phyloP scores from a whole-genome alignment of 306 rosid genomes.

The Quercus ilex region DNA sequence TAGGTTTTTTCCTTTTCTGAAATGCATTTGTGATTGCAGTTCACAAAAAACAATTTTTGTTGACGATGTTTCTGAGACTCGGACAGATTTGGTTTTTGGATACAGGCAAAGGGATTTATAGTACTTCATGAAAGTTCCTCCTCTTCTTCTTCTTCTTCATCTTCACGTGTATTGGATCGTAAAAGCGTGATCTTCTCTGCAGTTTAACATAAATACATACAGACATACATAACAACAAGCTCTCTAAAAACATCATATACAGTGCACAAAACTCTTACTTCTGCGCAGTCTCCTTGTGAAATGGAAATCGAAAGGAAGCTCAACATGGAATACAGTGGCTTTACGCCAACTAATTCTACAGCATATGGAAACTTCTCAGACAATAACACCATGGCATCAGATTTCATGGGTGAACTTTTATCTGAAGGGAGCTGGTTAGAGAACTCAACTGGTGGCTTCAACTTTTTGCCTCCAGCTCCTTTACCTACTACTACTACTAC shows the following conservation, averaged over 20 bases:
- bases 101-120: neutral
- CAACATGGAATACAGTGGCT: conserved; percentile 31
- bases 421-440: conserved; percentile 50
- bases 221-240: too few relatives aligned
- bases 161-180: neutral
- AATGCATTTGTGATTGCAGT: conserved; percentile 1
- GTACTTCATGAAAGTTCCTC: neutral
- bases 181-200: neutral
- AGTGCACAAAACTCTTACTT: too few relatives aligned
- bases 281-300: neutral
- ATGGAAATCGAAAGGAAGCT: neutral
- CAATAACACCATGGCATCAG: neutral
- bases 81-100: neutral
- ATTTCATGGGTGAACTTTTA: conserved; percentile 36
- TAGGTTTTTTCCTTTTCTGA: neutral
- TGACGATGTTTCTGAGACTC: conserved; percentile 10
- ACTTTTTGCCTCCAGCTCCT: neutral
- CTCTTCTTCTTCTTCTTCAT: neutral
- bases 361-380: conserved; percentile 10
- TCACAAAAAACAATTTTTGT: neutral
- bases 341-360: conserved; percentile 2
- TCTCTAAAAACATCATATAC: too few relatives aligned
- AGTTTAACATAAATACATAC: too few relatives aligned
- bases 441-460: conserved; percentile 15
- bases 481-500: neutral